A percentile compares a stretch with the other conserved stretches of the same genome.
Conservation (phyloP, 768 basidiomycete species). For the Boletellus emodensis region DNA sequence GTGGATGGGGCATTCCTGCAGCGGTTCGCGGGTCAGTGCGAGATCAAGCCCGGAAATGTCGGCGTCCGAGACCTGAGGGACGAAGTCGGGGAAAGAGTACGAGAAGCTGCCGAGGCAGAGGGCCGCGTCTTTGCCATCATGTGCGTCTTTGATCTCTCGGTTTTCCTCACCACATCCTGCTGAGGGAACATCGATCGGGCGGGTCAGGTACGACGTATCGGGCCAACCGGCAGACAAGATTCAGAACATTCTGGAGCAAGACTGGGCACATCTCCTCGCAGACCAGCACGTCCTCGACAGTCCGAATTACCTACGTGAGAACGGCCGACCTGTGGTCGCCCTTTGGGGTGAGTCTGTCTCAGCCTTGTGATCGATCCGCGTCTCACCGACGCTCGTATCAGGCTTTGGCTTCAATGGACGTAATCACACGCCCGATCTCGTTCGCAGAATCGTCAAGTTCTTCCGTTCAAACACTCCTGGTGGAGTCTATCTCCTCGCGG, state of each 20-base stretch:
- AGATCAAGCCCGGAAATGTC: slow-evolving; percentile 48
- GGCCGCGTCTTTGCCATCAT: slow-evolving; percentile 83
- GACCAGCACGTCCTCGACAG: slow-evolving; percentile 61
- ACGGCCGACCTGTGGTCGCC: slow-evolving; percentile 64
- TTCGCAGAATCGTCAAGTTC: slow-evolving; percentile 51
- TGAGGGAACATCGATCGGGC: no score
- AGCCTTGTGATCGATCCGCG: no score
- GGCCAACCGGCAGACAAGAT: slow-evolving; percentile 71
- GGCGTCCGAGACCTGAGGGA: slow-evolving; percentile 64
- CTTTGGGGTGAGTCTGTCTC: slow-evolving; percentile 54
- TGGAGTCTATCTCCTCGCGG: slow-evolving; percentile 72
- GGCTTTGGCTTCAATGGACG: slow-evolving; percentile 67
- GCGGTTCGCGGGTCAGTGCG: slow-evolving; percentile 68
- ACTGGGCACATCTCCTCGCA: slow-evolving; percentile 69
- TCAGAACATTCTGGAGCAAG: slow-evolving; percentile 60
- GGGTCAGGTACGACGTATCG: slow-evolving; percentile 74
- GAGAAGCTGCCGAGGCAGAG: slow-evolving; percentile 74
- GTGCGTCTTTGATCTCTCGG: slow-evolving; percentile 38
- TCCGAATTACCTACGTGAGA: slow-evolving; percentile 69
- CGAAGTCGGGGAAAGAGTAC: slow-evolving; percentile 67
- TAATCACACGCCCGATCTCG: slow-evolving; percentile 57
- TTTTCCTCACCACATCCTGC: no score
- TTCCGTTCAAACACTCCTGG: slow-evolving; percentile 63
- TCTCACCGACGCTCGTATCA: slow-evolving; percentile 20
- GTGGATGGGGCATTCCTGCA: slow-evolving; percentile 82